Evolutionary conservation across 441 rosid genomes (phyloP).

Genomic region (Populus trichocarpa): DNA sequence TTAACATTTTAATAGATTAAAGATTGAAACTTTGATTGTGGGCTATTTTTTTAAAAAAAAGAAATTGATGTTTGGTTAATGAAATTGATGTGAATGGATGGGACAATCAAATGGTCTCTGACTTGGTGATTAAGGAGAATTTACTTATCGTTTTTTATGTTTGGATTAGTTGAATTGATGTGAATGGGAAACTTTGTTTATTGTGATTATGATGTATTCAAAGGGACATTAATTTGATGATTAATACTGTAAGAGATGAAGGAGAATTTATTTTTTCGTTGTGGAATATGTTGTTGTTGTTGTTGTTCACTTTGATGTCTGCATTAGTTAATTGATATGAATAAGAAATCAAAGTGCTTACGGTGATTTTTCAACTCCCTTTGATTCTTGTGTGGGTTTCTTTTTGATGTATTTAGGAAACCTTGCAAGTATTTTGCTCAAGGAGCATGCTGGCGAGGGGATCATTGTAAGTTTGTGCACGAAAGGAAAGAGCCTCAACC

Average conservation of each 20-base stretch:
- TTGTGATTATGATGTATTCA: neutral
- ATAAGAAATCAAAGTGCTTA: neutral
- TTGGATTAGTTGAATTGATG: neutral
- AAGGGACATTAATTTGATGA: neutral
- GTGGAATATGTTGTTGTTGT: neutral
- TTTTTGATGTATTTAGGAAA: neutral
- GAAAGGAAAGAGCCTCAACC: constrained; percentile 59
- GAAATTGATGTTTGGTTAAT: too few species aligned
- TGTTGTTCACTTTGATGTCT: neutral
- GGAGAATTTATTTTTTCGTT: neutral
- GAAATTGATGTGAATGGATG: neutral
- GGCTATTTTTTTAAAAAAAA: too few species aligned
- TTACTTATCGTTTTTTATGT: neutral
- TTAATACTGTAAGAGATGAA: neutral
- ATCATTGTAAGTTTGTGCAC: constrained; percentile 81
- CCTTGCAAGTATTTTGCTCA: constrained; percentile 77
- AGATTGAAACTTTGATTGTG: too few species aligned
- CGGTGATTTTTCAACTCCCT: neutral
- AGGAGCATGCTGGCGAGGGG: constrained; percentile 87
- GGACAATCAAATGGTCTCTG: neutral
- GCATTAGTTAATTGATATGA: neutral
- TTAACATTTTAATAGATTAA: too few species aligned
- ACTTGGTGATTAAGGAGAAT: neutral
- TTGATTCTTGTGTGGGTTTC: neutral
- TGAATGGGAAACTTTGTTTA: neutral